These are phyloP conservation scores for Fragaria iinumae DNA, from an alignment of 306 rosid genomes.

Conservation along the genomic window DNA sequence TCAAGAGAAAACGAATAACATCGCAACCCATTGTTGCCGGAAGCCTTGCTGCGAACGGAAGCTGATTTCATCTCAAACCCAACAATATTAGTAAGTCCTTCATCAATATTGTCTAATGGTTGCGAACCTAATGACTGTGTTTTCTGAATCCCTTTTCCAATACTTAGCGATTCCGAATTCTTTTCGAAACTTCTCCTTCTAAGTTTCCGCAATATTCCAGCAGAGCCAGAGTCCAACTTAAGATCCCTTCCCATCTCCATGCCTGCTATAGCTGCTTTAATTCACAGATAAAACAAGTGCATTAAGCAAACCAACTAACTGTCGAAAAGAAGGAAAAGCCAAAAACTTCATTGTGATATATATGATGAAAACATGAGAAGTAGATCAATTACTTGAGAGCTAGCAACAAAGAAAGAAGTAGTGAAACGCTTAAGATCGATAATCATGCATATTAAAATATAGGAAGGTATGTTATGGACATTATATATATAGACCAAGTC, in stretches of 20 bases:
- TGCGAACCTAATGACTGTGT: conserved; percentile 13
- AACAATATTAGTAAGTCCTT: not conserved
- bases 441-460: not conserved
- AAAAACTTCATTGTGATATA: not conserved
- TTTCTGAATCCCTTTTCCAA: not conserved
- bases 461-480: not conserved
- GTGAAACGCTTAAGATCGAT: not conserved
- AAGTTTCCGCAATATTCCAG: not conserved
- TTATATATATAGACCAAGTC: not conserved
- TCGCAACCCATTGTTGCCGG: not conserved
- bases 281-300: not conserved
- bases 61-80: not conserved
- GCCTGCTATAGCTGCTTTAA: not conserved
- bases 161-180: conserved; percentile 1
- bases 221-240: not conserved
- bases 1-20: not conserved
- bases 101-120: not conserved
- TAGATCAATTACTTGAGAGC: conserved; percentile 5
- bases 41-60: not conserved
- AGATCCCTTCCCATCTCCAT: conserved; percentile 11
- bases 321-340: not conserved
- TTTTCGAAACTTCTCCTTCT: conserved; percentile 10
- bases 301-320: not conserved
- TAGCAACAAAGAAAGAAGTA: not conserved
- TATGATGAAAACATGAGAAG: not conserved